These are phyloP conservation scores for Melocanna baccifera DNA, from an alignment of 176 grass and related monocot species.

Conservation along the genomic window DNA sequence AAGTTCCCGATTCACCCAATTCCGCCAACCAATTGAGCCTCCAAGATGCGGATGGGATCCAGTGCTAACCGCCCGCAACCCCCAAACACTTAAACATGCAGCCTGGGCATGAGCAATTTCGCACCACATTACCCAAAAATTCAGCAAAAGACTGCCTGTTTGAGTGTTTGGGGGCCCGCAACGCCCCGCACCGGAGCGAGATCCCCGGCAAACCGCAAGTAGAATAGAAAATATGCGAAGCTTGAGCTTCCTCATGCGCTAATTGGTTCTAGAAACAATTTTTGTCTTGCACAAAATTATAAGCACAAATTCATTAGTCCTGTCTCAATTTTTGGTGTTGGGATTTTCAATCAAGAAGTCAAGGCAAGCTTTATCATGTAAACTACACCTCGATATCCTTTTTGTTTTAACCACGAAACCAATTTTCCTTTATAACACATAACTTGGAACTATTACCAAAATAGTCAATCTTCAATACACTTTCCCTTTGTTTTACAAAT, in stretches of 20 bases:
- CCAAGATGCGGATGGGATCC: neutral
- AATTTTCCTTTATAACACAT: too few relatives aligned
- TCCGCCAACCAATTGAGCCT: neutral
- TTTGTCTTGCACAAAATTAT: neutral
- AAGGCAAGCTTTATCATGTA: too few relatives aligned
- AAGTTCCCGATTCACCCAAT: slow-evolving; percentile 14
- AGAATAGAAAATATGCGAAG: neutral
- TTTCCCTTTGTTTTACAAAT: too few relatives aligned
- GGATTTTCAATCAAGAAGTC: too few relatives aligned
- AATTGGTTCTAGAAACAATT: neutral
- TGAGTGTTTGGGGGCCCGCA: too few relatives aligned
- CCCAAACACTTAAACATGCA: neutral
- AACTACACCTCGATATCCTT: too few relatives aligned
- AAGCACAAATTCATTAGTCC: too few relatives aligned
- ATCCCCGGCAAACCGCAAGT: slow-evolving; percentile 25
- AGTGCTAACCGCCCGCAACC: neutral
- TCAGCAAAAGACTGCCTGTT: neutral
- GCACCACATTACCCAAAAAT: slow-evolving; percentile 27
- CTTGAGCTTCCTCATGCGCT: too few relatives aligned
- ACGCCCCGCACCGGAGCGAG: slow-evolving; percentile 22
- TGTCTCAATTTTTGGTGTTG: too few relatives aligned
- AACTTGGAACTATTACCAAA: too few relatives aligned
- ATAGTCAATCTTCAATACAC: too few relatives aligned
- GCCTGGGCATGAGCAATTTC: neutral
- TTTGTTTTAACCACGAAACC: too few relatives aligned